Base-by-base conservation (phyloP, 208 protist genomes). In the Herpetomonas tarakana region DNA sequence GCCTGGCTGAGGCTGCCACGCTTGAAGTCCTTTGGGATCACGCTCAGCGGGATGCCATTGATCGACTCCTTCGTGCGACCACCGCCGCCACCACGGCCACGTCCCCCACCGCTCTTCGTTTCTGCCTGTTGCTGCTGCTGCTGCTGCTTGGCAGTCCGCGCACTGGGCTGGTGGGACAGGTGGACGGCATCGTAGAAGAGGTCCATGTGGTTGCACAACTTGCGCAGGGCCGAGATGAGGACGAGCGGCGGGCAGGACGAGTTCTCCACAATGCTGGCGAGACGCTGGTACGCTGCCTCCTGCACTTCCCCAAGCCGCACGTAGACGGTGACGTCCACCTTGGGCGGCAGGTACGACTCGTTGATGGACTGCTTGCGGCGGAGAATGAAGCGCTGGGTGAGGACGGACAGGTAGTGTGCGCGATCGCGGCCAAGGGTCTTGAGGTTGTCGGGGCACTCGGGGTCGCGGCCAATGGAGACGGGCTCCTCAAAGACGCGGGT, bases 171-270 rank as follows among this genome's bases (percentile, higher is more conserved):
- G 45, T 82, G 71, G 0, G 83, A 91, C 19, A 89, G 71, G 19
- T 81, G 29, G 19, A 91, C 79, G 14, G 84, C 82, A 11, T 89
- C 81, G 22, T 83, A 58, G 51, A 97, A 88, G 53, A 98, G 80
- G 47, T 92, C 88, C 83, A 91, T 88, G 71, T 97, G 91, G 65
- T 98, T 98, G 74, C 88, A 98, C 27, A 99, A 61, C 69, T 98
- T 98, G 4, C 86, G 72, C 50, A 91, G 56, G 3, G 83, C 78
- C 2, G 87, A 93, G 38, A 91, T 93, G 31, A 93, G 71, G 24
- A 91, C 83, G n/a, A 91, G 75, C 41, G 83, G 87, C 18, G 78
- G 83, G 66, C 87, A 93, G 25, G 68, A 64, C 14, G 78, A 73
- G 19, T 25, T 65, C 57, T 89, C 81, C 19, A 86, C 72, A 11